Base-by-base conservation (phyloP, 805 yeast genomes). In the Starmerella khaoyaiensis region DNA sequence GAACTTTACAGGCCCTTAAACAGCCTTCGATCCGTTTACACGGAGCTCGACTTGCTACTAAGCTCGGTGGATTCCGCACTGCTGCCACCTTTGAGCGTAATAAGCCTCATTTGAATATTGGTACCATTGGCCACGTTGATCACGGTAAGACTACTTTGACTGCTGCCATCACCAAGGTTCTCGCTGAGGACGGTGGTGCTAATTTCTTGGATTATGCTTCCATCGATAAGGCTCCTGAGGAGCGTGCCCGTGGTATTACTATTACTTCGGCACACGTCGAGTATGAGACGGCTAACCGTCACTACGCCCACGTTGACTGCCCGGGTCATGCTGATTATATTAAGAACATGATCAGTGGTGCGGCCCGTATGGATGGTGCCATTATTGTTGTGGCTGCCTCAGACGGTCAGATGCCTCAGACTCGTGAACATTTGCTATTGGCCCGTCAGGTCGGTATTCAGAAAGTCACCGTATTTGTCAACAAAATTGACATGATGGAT, bases 361-460 rank as follows among this genome's bases (percentile, higher is more conserved):
- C 97, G 56, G 95, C 97, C 55, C 94, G 87, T 64, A 86, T 86
- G 96, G 97, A 87, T 64, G 96, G 97, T 71, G 97, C 96, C 51
- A 86, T 87, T 55, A 87, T 87, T 67, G 97, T 87, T 46, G 97
- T 90, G 63, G 98, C 97, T 57, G 98, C 98, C 47, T 71, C 94
- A 41, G 98, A 90, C 59, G 98, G 98, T 58, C 94, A 84, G 68
- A 90, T 87, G 97, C 97, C 96, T 59, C 98, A 90, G 71, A 90
- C 98, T 53, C 82, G 97, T 71, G 98, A 90, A 70, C 98, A 90
- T 69, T 72, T 90, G 68, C 69, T 90, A 64, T 76, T 90, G 58
- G 98, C 98, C 48, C 83, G 97, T 72, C 98, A 90, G 71, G 97
- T 90, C 61, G 98, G 98, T 74, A 94, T 90, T 51, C 93, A 87